Evolutionary conservation across 345 rosid species (phyloP).

Genomic region (Gossypium stocksii): DNA sequence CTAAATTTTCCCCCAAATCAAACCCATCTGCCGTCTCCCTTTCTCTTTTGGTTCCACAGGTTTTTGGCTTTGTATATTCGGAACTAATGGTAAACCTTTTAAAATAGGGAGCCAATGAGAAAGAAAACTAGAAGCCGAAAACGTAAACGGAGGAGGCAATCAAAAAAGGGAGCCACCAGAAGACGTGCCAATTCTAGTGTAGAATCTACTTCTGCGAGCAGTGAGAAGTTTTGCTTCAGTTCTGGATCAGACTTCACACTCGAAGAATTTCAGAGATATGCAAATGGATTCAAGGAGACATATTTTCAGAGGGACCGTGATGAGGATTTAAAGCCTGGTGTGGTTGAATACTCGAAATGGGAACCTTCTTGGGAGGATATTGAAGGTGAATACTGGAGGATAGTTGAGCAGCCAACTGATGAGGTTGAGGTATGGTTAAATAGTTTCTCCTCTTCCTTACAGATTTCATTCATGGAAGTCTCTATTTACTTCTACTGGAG

Average conservation of each 20-base stretch:
- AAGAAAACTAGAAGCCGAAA: conserved; percentile 58
- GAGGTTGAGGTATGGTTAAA: conserved; percentile 78
- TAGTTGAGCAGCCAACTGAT: conserved; percentile 77
- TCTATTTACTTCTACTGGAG: neutral
- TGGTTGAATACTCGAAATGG: conserved; percentile 36
- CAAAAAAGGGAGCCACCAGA: conserved; percentile 50
- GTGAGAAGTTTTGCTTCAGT: conserved; percentile 21
- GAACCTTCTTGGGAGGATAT: conserved; percentile 69
- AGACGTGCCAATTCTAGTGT: conserved; percentile 36
- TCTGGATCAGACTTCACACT: conserved; percentile 81
- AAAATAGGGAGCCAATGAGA: conserved; percentile 85
- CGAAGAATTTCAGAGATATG: conserved; percentile 68
- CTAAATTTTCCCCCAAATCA: too few relatives aligned
- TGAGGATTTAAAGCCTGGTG: conserved; percentile 29
- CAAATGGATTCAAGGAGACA: conserved; percentile 52
- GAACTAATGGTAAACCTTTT: too few relatives aligned
- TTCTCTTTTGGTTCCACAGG: too few relatives aligned
- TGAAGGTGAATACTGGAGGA: conserved; percentile 98
- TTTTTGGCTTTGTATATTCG: too few relatives aligned
- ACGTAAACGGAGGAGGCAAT: conserved; percentile 57
- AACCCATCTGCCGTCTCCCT: too few relatives aligned
- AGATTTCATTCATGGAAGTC: conserved; percentile 4
- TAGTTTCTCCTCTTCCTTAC: conserved; percentile 4
- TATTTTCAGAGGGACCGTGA: conserved; percentile 49
- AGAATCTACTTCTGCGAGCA: neutral